phyloP scores from a whole-genome alignment of 441 rosid genomes.

The Aquilaria agallochum region DNA sequence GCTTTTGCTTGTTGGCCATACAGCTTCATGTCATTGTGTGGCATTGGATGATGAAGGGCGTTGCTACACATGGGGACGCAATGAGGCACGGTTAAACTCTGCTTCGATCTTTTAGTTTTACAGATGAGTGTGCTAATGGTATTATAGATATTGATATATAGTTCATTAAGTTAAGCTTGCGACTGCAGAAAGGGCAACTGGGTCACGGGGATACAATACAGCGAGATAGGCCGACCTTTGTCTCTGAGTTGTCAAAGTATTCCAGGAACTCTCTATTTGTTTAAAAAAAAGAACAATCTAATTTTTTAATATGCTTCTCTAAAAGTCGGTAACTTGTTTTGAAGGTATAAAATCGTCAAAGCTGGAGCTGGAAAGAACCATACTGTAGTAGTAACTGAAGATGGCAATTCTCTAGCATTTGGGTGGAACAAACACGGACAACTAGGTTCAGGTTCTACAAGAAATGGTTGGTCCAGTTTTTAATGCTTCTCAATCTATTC shows the following conservation, averaged over 20 bases:
- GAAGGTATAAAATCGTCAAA: constrained; percentile 71
- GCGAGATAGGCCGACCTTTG: constrained; percentile 92
- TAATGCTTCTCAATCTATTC: not conserved
- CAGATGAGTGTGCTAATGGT: constrained; percentile 2
- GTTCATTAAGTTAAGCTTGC: constrained; percentile 20
- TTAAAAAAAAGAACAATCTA: no score
- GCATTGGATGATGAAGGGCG: constrained; percentile 94
- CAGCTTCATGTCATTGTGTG: constrained; percentile 95
- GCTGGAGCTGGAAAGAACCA: constrained; percentile 84
- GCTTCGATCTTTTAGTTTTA: constrained; percentile 3
- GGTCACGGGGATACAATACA: constrained; percentile 93
- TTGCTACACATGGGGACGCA: constrained; percentile 98
- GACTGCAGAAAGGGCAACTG: constrained; percentile 86
- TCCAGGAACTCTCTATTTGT: not conserved
- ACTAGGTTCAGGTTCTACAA: constrained; percentile 77
- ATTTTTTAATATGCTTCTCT: no score
- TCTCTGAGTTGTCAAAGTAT: constrained; percentile 88
- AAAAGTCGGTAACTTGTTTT: not conserved
- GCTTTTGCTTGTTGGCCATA: constrained; percentile 13
- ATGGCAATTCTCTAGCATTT: constrained; percentile 78
- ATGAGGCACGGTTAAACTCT: constrained; percentile 55
- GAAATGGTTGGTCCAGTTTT: constrained; percentile 52
- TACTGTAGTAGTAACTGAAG: constrained; percentile 78
- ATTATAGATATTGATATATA: constrained; percentile 5
- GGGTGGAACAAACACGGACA: constrained; percentile 99